These are phyloP conservation scores for Exophiala sp. DNA, from an alignment of 2,329 filamentous ascomycete species.

Conservation along the genomic window DNA sequence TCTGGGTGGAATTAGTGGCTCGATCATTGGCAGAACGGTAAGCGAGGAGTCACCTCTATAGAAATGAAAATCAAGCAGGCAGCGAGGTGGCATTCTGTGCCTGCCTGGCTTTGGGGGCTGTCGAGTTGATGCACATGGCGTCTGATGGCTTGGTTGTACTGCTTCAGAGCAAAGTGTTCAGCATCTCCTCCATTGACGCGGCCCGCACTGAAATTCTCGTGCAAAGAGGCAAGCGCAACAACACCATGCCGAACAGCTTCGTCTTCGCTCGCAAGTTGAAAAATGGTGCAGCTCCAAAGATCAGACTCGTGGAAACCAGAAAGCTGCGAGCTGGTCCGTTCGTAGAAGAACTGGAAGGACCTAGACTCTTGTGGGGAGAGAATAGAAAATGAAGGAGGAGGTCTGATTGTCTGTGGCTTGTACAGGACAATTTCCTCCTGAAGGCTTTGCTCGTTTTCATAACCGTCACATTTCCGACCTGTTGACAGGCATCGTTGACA, in stretches of 20 bases:
- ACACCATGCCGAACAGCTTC: conserved; percentile 27
- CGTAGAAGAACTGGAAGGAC: conserved; percentile 6
- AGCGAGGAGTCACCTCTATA: conserved; percentile 23
- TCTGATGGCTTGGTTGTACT: conserved; percentile 11
- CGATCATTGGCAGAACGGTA: neutral
- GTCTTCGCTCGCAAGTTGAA: conserved; percentile 29
- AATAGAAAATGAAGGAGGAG: neutral
- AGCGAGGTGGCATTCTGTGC: neutral
- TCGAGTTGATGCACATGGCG: neutral
- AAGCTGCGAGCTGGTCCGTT: neutral
- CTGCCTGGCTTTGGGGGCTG: too few relatives aligned
- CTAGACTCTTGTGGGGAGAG: neutral
- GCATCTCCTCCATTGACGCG: neutral
- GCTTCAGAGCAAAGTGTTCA: conserved; percentile 3
- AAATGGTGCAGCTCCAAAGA: conserved; percentile 25
- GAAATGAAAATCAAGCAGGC: conserved; percentile 27
- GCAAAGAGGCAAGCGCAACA: conserved; percentile 27
- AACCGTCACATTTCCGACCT: conserved; percentile 36
- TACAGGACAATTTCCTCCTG: neutral
- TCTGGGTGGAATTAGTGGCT: conserved; percentile 14
- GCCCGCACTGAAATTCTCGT: conserved; percentile 20
- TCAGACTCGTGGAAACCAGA: conserved; percentile 8
- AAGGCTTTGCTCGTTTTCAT: neutral
- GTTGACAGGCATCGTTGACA: conserved; percentile 34
- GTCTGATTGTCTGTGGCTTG: neutral